phyloP scores from a whole-genome alignment of 352 stramenopile genomes.

The Phytophthora colocasiae region DNA sequence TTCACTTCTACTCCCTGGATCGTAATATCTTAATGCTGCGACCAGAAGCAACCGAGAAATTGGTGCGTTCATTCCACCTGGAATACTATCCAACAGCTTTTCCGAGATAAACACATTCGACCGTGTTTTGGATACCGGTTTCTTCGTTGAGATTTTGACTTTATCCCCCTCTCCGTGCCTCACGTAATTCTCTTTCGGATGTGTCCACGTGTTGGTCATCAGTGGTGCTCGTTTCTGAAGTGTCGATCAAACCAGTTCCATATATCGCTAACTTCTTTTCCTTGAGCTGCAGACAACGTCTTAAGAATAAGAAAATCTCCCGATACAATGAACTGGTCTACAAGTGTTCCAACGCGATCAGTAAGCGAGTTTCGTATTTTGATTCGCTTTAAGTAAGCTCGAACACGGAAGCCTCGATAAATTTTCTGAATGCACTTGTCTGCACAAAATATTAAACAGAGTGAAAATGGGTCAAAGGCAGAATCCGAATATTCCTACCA shows the following conservation, averaged over 20 bases:
- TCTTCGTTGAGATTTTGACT: constrained; percentile 2
- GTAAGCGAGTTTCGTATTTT: constrained; percentile 48
- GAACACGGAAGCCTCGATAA: constrained; percentile 58
- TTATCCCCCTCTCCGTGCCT: constrained; percentile 14
- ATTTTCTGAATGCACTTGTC: constrained; percentile 56
- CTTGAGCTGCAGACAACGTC: constrained; percentile 59
- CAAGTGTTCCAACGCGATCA: constrained; percentile 45
- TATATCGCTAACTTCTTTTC: constrained; percentile 48
- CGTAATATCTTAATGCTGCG: constrained; percentile 54
- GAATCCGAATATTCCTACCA: constrained; percentile 4
- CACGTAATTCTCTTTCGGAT: constrained; percentile 42
- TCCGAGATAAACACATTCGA: constrained; percentile 36
- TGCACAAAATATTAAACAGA: background rate
- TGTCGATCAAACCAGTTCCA: constrained; percentile 44
- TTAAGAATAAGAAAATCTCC: constrained; percentile 50
- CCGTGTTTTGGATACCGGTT: constrained; percentile 1
- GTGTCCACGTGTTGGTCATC: constrained; percentile 62
- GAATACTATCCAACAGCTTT: constrained; percentile 64
- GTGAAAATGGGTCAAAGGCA: constrained; percentile 3
- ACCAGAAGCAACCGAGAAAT: constrained; percentile 56
- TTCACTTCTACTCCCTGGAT: constrained; percentile 37
- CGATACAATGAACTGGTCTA: constrained; percentile 55
- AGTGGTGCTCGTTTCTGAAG: constrained; percentile 55
- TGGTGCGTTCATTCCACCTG: constrained; percentile 55
- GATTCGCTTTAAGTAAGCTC: constrained; percentile 51